Base-by-base conservation (phyloP, 75 land plant species). In the Picea glauca region DNA sequence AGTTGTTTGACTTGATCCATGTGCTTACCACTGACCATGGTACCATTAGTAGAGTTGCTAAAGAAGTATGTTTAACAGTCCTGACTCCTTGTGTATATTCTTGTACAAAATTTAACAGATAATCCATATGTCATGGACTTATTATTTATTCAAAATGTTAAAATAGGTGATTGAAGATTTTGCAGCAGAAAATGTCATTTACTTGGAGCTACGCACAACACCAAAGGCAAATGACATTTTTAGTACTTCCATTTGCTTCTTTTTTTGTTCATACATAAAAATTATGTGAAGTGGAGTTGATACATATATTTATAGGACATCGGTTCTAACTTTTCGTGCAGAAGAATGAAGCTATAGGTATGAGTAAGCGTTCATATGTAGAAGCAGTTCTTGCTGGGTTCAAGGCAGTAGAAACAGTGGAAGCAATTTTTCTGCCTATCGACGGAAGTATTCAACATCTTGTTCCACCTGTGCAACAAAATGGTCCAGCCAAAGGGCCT, bases 141-240 rank as follows among this genome's bases (percentile, higher is more conserved):
- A 75, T 62, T 30, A 58, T 64, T 81, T 76, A 54, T 58, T 76
- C 57, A 46, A 30, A 57, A 60, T 62, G 35, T 59, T 58, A 5
- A 58, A 74, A 31, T 79, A 96, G 99, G 99, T 93, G 17, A 75
- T 97, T 78, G 99, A 94, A 81, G 99, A 97, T 83, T 97, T 97
- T 87, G 95, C 95, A 64, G 85, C 92, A 67, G 99, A 97, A 65
- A 97, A 97, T 82, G 92, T 90, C 70, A 83, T 97, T 33, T 97
- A 97, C 68, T 78, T 95, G 76, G 99, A 97, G 77, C 78, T 97
- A 17, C 89, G 99, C 80, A 97, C 99, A 40, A 91, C 99, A 50
- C 99, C 99, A n/a, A 97, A 97, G 95, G 99, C 94, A 83, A 31
- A 21, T 32, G 14, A 30, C 35, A 33, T 54, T 38, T 70, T 70